Conservation (phyloP, 768 basidiomycete species). For the Boletus sp. region DNA sequence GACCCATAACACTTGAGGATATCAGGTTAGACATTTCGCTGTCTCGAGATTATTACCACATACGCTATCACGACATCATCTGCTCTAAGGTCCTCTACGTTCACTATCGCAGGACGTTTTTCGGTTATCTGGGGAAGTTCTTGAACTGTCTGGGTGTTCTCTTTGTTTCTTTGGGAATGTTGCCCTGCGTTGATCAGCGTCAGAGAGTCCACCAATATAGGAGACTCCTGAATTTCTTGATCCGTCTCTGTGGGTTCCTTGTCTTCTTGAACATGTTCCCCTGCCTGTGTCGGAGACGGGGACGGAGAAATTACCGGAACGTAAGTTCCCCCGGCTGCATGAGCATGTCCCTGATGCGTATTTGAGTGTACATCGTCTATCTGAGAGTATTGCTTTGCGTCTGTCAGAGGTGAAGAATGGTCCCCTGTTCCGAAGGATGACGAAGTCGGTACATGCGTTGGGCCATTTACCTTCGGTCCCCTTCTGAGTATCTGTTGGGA, state of each 20-base stretch:
- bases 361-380: neutral
- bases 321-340: neutral
- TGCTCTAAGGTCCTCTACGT: neutral
- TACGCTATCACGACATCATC: conserved; percentile 11
- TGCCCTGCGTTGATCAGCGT: neutral
- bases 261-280: neutral
- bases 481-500: neutral
- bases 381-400: neutral
- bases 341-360: neutral
- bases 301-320: neutral
- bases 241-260: neutral
- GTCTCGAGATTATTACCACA: neutral
- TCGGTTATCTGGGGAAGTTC: neutral
- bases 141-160: neutral
- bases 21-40: neutral
- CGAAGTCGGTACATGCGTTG: no score
- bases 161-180: neutral
- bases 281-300: neutral
- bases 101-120: neutral
- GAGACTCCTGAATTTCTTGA: neutral
- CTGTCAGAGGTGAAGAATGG: neutral
- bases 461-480: neutral
- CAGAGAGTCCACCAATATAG: neutral
- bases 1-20: neutral
- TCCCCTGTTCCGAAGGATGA: no score